Evolutionary conservation across 768 basidiomycete genomes (phyloP).

Genomic region (Tricholoma sp.): DNA sequence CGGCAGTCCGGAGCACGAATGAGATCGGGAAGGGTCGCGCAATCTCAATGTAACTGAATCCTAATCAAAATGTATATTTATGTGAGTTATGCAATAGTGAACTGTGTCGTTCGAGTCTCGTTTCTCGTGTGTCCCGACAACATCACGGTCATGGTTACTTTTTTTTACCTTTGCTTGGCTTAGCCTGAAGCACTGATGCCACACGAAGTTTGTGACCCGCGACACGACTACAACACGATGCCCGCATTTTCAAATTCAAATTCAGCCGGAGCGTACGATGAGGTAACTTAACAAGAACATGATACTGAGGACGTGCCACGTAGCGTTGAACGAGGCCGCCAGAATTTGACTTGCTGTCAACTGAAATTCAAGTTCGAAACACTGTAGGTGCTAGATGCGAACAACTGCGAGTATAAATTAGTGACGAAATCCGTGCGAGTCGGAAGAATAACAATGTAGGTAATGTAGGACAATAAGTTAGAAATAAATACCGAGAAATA

Average conservation of each 20-base stretch:
- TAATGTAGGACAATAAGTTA: neutral
- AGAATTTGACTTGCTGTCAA: neutral
- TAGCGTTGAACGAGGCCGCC: neutral
- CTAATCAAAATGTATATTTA: neutral
- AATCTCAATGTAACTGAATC: constrained; percentile 61
- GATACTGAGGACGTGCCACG: neutral
- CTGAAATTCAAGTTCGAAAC: neutral
- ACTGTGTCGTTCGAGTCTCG: neutral
- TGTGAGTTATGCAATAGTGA: neutral
- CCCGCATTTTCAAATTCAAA: constrained; percentile 1
- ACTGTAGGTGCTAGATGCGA: neutral
- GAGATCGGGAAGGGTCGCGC: constrained; percentile 71
- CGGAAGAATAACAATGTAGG: neutral
- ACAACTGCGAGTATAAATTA: neutral
- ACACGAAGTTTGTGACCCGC: neutral
- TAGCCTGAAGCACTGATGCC: neutral
- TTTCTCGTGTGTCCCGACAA: neutral
- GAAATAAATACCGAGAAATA: neutral
- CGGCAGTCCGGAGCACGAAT: constrained; percentile 55
- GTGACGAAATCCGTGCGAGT: neutral
- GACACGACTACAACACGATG: constrained; percentile 11
- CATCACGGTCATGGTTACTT: neutral
- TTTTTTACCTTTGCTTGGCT: neutral
- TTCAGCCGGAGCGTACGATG: constrained; percentile 2
- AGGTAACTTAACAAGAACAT: neutral